These are phyloP conservation scores for Geotrichum armillariae DNA, from an alignment of 1,139 yeast species.

Conservation along the genomic window DNA sequence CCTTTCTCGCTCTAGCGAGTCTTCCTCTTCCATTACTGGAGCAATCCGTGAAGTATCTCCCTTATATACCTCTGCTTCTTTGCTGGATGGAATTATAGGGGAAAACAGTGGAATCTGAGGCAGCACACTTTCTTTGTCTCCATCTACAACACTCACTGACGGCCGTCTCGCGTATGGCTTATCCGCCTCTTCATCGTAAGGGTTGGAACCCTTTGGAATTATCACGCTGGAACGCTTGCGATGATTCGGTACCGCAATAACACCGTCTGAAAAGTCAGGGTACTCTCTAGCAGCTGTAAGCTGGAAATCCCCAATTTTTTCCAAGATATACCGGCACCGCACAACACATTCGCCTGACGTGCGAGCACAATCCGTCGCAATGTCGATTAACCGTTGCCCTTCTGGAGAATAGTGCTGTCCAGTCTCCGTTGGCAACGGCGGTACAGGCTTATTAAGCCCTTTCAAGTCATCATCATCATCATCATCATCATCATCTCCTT, in stretches of 20 bases:
- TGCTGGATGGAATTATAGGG: background rate
- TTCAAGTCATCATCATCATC: constrained; percentile 22
- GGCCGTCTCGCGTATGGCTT: background rate
- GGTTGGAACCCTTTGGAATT: constrained; percentile 3
- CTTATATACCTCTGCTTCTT: background rate
- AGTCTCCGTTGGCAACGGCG: background rate
- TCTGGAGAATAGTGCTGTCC: constrained; percentile 6
- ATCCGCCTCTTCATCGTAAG: background rate
- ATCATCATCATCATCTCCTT: constrained; percentile 18
- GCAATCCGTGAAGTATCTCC: background rate
- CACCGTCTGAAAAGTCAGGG: constrained; percentile 73
- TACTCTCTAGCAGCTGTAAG: constrained; percentile 65
- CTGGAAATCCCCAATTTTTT: constrained; percentile 70
- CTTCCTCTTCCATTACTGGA: constrained; percentile 15
- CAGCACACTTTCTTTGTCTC: background rate
- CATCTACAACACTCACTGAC: background rate
- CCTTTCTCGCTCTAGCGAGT: background rate
- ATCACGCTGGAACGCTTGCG: constrained; percentile 14
- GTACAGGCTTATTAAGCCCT: constrained; percentile 1
- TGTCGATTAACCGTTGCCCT: constrained; percentile 22
- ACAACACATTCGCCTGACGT: constrained; percentile 43
- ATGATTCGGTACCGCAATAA: constrained; percentile 38
- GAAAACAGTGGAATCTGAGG: constrained; percentile 6
- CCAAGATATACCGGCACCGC: constrained; percentile 49
- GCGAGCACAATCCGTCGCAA: constrained; percentile 38